Conservation (phyloP, 768 basidiomycete genomes). For the Tubosaeta brunneosetosa region DNA sequence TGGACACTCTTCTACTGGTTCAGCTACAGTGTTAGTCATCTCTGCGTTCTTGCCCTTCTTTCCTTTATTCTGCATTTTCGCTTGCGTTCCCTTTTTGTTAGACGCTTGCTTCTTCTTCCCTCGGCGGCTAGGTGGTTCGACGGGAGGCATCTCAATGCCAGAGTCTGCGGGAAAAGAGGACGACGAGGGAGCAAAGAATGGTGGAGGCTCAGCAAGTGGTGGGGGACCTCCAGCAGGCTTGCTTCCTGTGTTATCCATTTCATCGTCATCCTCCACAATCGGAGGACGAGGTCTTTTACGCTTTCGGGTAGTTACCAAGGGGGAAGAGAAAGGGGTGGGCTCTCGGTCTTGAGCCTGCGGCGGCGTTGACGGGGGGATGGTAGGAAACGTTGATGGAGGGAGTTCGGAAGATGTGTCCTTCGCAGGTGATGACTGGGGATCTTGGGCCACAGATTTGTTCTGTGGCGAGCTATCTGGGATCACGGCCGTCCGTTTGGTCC, state of each 20-base stretch:
- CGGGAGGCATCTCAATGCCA: constrained; percentile 25
- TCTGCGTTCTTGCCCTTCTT: constrained; percentile 30
- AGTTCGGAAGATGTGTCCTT: constrained; percentile 25
- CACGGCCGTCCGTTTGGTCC: constrained; percentile 9
- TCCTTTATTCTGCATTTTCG: constrained; percentile 17
- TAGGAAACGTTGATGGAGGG: constrained; percentile 31
- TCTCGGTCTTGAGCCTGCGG: constrained; percentile 14
- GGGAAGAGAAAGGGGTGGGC: constrained; percentile 23
- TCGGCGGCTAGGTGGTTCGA: background rate
- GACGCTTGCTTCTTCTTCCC: constrained; percentile 13
- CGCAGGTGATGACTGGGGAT: constrained; percentile 33
- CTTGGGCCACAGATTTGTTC: constrained; percentile 3
- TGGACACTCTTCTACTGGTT: constrained; percentile 4
- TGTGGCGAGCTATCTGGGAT: constrained; percentile 17
- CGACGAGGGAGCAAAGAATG: constrained; percentile 46
- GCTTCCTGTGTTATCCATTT: constrained; percentile 11
- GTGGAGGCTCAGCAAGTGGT: constrained; percentile 32
- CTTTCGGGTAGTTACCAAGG: constrained; percentile 19
- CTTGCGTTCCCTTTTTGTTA: constrained; percentile 21
- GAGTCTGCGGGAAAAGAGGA: constrained; percentile 28
- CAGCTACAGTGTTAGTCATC: constrained; percentile 2
- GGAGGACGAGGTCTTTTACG: constrained; percentile 21
- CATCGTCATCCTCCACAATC: constrained; percentile 9
- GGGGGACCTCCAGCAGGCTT: background rate
- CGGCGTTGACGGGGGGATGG: constrained; percentile 22